Evolutionary conservation across 1,139 yeast genomes (phyloP).

Genomic region (Suhomyces atakaporum): DNA sequence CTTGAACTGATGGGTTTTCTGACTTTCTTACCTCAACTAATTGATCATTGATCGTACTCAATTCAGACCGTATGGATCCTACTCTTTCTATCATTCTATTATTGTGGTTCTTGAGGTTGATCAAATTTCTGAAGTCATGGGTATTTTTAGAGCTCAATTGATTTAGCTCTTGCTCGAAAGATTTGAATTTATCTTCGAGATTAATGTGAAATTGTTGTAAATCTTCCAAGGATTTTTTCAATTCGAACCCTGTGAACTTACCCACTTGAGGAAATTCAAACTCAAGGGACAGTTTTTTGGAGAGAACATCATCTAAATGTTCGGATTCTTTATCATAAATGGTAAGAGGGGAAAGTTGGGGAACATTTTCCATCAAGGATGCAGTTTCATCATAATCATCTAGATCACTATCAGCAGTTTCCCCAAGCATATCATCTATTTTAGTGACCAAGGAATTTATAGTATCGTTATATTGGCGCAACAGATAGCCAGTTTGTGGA

Average conservation of each 20-base stretch:
- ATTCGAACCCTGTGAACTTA: conserved; percentile 10
- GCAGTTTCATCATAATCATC: conserved; percentile 17
- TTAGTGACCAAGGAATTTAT: conserved; percentile 6
- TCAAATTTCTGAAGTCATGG: conserved; percentile 14
- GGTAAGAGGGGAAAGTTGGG: conserved; percentile 8
- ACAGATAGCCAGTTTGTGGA: neutral
- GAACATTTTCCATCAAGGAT: conserved; percentile 17
- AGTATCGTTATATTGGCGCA: conserved; percentile 5
- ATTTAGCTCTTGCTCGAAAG: conserved; percentile 14
- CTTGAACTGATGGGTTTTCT: too few species aligned
- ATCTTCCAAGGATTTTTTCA: conserved; percentile 17
- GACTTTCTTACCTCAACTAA: conserved; percentile 10
- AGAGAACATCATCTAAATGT: conserved; percentile 6
- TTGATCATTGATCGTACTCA: conserved; percentile 10
- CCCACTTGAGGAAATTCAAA: neutral
- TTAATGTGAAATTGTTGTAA: conserved; percentile 14
- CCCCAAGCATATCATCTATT: conserved; percentile 7
- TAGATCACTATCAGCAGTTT: conserved; percentile 1
- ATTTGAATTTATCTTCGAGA: conserved; percentile 14
- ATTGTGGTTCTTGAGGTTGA: conserved; percentile 11
- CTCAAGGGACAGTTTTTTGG: conserved; percentile 3
- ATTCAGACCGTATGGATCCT: conserved; percentile 13
- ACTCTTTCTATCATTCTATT: conserved; percentile 13
- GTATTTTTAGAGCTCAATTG: conserved; percentile 13
- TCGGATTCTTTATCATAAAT: conserved; percentile 6